Percentiles rank a stretch among this genome's conserved stretches.
Conservation (phyloP, 768 basidiomycete genomes). For the Leucocoprinus sp. region DNA sequence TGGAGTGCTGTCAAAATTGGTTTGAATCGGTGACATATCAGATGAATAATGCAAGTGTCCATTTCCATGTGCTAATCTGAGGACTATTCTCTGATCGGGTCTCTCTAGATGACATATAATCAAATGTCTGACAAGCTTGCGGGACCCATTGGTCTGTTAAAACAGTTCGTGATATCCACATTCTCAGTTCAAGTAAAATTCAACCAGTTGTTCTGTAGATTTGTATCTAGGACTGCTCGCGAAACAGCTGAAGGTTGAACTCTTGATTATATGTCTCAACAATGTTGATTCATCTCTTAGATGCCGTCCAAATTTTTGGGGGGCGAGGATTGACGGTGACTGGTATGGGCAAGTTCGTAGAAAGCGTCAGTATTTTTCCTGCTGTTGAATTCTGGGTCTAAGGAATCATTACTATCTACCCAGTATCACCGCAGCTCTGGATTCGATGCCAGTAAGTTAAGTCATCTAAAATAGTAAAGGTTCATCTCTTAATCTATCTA, state of each 20-base stretch:
- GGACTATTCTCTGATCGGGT: neutral
- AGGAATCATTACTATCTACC: conserved; percentile 4
- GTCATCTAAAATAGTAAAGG: neutral
- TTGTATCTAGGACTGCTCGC: conserved; percentile 55
- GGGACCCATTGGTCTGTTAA: conserved; percentile 82
- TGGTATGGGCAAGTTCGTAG: conserved; percentile 81
- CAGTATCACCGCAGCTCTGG: conserved; percentile 79
- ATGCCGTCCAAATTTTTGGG: conserved; percentile 82
- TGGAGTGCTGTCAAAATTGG: conserved; percentile 84
- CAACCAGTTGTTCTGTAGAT: conserved; percentile 30
- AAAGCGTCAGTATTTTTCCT: conserved; percentile 48
- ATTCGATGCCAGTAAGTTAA: conserved; percentile 61
- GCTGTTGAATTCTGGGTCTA: neutral
- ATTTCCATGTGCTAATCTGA: neutral
- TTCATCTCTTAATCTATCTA: conserved; percentile 10
- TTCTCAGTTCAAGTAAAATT: neutral
- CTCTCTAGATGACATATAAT: conserved; percentile 68
- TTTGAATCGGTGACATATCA: conserved; percentile 85
- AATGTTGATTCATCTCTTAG: conserved; percentile 36
- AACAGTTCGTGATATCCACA: conserved; percentile 52
- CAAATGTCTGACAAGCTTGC: conserved; percentile 82
- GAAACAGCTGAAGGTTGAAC: conserved; percentile 60
- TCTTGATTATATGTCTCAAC: conserved; percentile 19
- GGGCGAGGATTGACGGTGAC: conserved; percentile 81
- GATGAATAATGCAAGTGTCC: conserved; percentile 68